Percentiles rank a stretch among this genome's conserved stretches.
These are phyloP conservation scores for Tylopilus felleus DNA, from an alignment of 768 basidiomycete genomes.

Conservation along the genomic window DNA sequence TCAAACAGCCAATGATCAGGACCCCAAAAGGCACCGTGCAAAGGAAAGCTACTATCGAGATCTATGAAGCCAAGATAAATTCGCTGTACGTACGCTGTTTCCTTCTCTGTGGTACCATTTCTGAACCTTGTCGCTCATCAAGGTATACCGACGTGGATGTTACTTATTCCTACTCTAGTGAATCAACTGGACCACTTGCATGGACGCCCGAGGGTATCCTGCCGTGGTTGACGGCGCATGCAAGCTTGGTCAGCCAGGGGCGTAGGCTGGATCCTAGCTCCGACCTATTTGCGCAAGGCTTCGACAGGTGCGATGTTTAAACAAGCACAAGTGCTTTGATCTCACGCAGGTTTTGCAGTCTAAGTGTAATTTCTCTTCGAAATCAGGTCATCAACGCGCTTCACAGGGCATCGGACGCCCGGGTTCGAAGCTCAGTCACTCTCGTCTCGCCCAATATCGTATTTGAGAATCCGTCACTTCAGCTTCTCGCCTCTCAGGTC, in stretches of 20 bases:
- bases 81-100: background rate
- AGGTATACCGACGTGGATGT: background rate
- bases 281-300: background rate
- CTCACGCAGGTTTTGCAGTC: slow-evolving; percentile 3
- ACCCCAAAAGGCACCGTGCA: slow-evolving; percentile 31
- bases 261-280: background rate
- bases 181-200: background rate
- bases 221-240: background rate
- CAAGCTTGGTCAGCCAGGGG: background rate
- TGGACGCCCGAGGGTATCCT: background rate
- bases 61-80: slow-evolving; percentile 29
- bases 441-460: slow-evolving; percentile 32
- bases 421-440: slow-evolving; percentile 7
- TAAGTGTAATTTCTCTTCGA: slow-evolving; percentile 22
- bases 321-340: background rate
- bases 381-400: slow-evolving; percentile 9
- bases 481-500: slow-evolving; percentile 3
- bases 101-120: background rate
- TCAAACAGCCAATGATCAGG: slow-evolving; percentile 39
- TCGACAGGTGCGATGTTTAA: background rate
- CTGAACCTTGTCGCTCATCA: background rate
- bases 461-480: slow-evolving; percentile 37
- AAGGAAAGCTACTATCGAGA: slow-evolving; percentile 14
- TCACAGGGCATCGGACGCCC: slow-evolving; percentile 22
- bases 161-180: background rate